Evolutionary conservation across 176 grass and related monocot genomes (phyloP).

Genomic region (Dendrocalamus sinicus): DNA sequence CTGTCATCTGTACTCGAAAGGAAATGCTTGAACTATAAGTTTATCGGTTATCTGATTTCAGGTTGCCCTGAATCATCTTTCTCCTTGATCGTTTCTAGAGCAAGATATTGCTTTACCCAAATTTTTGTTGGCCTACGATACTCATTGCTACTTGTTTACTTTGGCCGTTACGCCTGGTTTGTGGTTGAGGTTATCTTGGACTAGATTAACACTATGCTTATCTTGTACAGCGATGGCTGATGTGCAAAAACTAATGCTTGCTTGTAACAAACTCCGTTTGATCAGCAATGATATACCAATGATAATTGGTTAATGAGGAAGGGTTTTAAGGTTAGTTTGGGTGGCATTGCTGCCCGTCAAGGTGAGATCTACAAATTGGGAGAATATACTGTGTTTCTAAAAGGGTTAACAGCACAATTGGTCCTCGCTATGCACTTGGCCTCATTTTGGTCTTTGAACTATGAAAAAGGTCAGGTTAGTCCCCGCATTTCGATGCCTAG

Average conservation of each 20-base stretch:
- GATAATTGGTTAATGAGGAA: neutral
- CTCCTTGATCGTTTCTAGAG: neutral
- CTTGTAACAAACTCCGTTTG: slow-evolving; percentile 6
- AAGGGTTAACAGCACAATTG: too few relatives aligned
- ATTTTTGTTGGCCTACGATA: neutral
- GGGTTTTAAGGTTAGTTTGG: neutral
- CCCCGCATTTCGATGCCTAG: too few relatives aligned
- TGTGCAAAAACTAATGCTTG: neutral
- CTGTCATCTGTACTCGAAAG: slow-evolving; percentile 30
- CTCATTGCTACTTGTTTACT: neutral
- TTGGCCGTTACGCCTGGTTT: neutral
- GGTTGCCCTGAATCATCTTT: neutral
- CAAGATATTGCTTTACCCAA: neutral
- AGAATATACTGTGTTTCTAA: neutral
- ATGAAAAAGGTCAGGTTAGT: too few relatives aligned
- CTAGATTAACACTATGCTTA: neutral
- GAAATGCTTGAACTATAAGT: slow-evolving; percentile 38
- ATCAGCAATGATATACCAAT: neutral
- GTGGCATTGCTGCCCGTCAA: neutral
- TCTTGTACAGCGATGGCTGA: neutral
- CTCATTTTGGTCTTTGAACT: too few relatives aligned
- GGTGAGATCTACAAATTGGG: neutral
- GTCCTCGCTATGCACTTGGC: too few relatives aligned
- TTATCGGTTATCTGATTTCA: slow-evolving; percentile 17
- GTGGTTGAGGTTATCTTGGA: neutral